Percentiles rank a stretch among this genome's conserved stretches.
phyloP scores from a whole-genome alignment of 257 asterid genomes.

The Solanum dulcamara region DNA sequence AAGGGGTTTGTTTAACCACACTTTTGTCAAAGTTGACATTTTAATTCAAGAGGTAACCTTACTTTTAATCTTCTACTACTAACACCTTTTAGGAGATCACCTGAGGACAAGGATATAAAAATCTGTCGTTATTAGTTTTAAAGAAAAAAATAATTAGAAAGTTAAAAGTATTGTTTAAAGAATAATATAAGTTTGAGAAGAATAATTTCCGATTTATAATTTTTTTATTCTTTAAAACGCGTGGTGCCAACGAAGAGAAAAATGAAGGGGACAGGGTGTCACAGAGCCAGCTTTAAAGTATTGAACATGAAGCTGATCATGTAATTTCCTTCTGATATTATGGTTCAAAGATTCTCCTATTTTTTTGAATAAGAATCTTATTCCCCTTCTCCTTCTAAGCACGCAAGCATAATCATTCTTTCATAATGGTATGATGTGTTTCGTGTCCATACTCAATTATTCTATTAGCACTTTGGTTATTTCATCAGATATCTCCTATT shows the following conservation, averaged over 20 bases:
- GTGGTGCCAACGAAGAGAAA: neutral
- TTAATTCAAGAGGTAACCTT: neutral
- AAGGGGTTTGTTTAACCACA: neutral
- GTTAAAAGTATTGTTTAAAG: neutral
- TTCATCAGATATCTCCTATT: neutral
- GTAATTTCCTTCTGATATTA: neutral
- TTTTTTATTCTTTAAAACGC: neutral
- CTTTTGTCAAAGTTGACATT: constrained; percentile 3
- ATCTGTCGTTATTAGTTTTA: neutral
- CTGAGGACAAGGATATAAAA: neutral
- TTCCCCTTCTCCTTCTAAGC: neutral
- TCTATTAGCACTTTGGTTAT: neutral
- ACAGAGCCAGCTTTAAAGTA: neutral
- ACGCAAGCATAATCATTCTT: neutral
- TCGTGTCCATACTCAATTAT: neutral
- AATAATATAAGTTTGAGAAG: neutral
- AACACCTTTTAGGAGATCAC: neutral
- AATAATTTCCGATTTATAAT: neutral
- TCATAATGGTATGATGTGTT: neutral
- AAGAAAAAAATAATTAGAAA: neutral
- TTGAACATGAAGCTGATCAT: neutral
- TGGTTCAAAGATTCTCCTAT: neutral
- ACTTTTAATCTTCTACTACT: neutral
- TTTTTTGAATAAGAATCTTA: neutral
- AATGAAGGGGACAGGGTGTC: neutral